These are phyloP conservation scores for Coemansia sp. DNA, from an alignment of 192 early-diverging fungal genomes.

Conservation along the genomic window DNA sequence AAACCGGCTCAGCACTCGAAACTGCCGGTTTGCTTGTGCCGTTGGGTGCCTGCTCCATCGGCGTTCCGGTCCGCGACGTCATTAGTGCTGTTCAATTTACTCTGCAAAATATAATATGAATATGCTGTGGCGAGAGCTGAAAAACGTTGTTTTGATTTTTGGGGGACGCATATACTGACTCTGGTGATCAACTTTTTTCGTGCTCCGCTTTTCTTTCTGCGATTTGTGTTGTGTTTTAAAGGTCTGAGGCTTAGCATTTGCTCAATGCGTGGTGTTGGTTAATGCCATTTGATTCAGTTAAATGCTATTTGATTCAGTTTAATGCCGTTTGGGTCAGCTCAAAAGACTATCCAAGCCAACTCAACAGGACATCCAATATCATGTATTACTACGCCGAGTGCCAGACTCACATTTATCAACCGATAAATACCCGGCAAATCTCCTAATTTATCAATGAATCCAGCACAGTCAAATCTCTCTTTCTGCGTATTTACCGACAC, in stretches of 20 bases:
- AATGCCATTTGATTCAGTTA: too few relatives aligned
- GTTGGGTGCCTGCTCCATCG: conserved; percentile 20
- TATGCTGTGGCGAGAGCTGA: neutral
- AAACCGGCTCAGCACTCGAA: conserved; percentile 42
- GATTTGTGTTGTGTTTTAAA: neutral
- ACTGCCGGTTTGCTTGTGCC: conserved; percentile 9
- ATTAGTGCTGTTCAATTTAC: neutral
- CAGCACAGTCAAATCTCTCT: neutral
- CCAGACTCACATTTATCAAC: too few relatives aligned
- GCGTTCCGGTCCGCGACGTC: conserved; percentile 40
- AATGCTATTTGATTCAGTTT: too few relatives aligned
- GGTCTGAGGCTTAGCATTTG: neutral
- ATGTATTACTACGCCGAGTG: too few relatives aligned
- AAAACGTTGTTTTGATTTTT: conserved; percentile 13
- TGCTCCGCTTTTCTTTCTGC: conserved; percentile 1
- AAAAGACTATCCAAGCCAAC: too few relatives aligned
- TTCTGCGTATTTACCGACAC: neutral
- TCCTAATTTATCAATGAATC: too few relatives aligned
- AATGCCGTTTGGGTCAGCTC: too few relatives aligned
- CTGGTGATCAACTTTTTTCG: conserved; percentile 4
- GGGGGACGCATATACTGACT: neutral
- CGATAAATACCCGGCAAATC: too few relatives aligned
- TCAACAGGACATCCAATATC: too few relatives aligned
- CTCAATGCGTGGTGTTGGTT: neutral
- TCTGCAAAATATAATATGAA: conserved; percentile 1